phyloP scores from a whole-genome alignment of 805 yeast genomes.

The Phaffomyces thermotolerans region DNA sequence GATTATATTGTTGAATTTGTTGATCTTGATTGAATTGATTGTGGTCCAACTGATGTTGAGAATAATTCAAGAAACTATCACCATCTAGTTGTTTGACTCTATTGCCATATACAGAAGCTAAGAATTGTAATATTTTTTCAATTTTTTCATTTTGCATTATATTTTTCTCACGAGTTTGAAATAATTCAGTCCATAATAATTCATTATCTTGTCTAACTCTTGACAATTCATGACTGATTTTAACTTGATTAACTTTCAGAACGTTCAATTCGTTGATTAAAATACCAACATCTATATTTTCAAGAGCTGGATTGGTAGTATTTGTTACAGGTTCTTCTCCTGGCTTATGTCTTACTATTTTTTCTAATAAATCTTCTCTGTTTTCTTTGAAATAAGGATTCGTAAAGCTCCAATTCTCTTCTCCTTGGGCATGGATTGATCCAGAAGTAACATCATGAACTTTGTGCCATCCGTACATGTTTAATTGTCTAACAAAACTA shows the following conservation, averaged over 20 bases:
- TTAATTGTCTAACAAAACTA: slow-evolving; percentile 89
- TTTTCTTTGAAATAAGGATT: slow-evolving; percentile 73
- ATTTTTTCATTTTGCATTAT: slow-evolving; percentile 81
- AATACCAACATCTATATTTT: slow-evolving; percentile 17
- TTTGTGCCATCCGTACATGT: slow-evolving; percentile 99
- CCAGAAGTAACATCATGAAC: slow-evolving; percentile 88
- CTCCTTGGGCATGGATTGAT: slow-evolving; percentile 43
- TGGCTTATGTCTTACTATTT: slow-evolving; percentile 63
- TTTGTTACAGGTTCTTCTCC: slow-evolving; percentile 22
- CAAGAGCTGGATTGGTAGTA: slow-evolving; percentile 3
- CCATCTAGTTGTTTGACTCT: slow-evolving; percentile 19
- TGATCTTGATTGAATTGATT: slow-evolving; percentile 5
- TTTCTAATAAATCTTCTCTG: slow-evolving; percentile 77
- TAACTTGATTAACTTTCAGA: slow-evolving; percentile 69
- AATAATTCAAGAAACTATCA: slow-evolving; percentile 3
- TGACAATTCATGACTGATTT: slow-evolving; percentile 77
- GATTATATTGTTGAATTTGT: slow-evolving; percentile 2
- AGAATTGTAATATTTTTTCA: slow-evolving; percentile 78
- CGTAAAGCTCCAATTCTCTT: slow-evolving; percentile 85
- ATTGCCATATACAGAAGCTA: slow-evolving; percentile 57
- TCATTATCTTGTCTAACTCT: slow-evolving; percentile 85
- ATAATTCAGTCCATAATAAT: slow-evolving; percentile 85
- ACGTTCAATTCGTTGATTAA: slow-evolving; percentile 38
- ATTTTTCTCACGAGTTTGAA: slow-evolving; percentile 75
- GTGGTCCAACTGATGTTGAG: slow-evolving; percentile 6